Conservation (phyloP, 306 rosid species). For the Albizia julibrissin region DNA sequence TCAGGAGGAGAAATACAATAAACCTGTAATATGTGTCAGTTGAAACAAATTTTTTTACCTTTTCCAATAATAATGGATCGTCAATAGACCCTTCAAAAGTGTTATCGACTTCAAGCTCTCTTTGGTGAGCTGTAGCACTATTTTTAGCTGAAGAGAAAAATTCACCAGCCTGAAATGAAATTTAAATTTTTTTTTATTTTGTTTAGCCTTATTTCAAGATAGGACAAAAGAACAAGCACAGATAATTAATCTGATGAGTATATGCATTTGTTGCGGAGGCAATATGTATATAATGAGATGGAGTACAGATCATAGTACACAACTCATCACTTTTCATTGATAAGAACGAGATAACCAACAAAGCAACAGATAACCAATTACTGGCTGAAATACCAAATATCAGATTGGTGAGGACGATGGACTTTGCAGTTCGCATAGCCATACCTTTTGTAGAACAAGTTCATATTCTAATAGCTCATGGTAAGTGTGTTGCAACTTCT, state of each 20-base stretch:
- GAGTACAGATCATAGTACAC: not conserved
- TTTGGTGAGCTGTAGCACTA: constrained; percentile 58
- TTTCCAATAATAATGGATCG: constrained; percentile 74
- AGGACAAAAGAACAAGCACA: constrained; percentile 9
- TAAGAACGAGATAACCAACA: constrained; percentile 11
- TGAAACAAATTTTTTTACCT: constrained; percentile 43
- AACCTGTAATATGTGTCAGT: not conserved
- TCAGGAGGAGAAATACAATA: constrained; percentile 18
- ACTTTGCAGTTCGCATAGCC: constrained; percentile 21
- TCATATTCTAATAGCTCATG: constrained; percentile 74
- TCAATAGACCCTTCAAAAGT: constrained; percentile 61
- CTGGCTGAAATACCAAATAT: constrained; percentile 4
- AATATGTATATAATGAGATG: constrained; percentile 14
- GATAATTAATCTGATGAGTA: constrained; percentile 12
- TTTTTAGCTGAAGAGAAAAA: constrained; percentile 68
- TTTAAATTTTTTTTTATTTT: not conserved
- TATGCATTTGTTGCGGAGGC: not conserved
- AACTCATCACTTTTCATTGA: constrained; percentile 1
- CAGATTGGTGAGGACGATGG: constrained; percentile 10
- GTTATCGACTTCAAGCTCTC: constrained; percentile 52
- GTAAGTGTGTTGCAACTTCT: constrained; percentile 63
- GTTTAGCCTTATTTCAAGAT: constrained; percentile 16
- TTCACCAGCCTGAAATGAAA: constrained; percentile 65
- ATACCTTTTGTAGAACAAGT: constrained; percentile 82
- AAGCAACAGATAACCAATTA: not conserved